These are phyloP conservation scores for Triticum turgidum DNA, from an alignment of 176 grass and related monocot genomes.

Conservation along the genomic window DNA sequence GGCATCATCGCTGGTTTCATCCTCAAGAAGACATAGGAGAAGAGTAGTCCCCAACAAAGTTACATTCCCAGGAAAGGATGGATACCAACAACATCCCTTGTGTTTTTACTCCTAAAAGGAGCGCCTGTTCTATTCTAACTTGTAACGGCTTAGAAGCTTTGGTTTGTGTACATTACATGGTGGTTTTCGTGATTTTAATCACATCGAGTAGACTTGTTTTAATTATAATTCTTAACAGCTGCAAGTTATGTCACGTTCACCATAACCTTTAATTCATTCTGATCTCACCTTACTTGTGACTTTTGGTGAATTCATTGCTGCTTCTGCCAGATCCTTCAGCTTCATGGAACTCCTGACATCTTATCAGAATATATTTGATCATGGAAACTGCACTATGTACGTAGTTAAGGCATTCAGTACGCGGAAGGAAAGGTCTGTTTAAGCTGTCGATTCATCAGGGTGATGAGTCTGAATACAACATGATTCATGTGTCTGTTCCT, in stretches of 20 bases:
- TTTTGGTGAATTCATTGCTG: neutral
- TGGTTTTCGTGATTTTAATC: conserved; percentile 10
- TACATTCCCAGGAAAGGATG: conserved; percentile 36
- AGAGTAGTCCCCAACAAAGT: neutral
- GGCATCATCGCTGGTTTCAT: conserved; percentile 74
- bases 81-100: neutral
- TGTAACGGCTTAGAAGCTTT: conserved; percentile 42
- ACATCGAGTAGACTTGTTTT: conserved; percentile 44
- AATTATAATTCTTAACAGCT: neutral
- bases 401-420: neutral
- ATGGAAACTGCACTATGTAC: neutral
- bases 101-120: conserved; percentile 43
- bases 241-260: neutral
- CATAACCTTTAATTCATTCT: conserved; percentile 44
- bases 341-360: neutral
- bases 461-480: neutral
- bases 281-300: neutral
- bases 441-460: neutral
- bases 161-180: conserved; percentile 53
- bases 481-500: neutral
- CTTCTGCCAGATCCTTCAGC: neutral
- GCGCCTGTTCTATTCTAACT: conserved; percentile 45
- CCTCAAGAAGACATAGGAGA: conserved; percentile 78
- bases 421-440: neutral
- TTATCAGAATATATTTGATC: neutral